Percentiles rank a stretch among this genome's conserved stretches.
These are phyloP conservation scores for Colletotrichum sp. DNA, from an alignment of 2,329 filamentous ascomycete genomes.

Conservation along the genomic window DNA sequence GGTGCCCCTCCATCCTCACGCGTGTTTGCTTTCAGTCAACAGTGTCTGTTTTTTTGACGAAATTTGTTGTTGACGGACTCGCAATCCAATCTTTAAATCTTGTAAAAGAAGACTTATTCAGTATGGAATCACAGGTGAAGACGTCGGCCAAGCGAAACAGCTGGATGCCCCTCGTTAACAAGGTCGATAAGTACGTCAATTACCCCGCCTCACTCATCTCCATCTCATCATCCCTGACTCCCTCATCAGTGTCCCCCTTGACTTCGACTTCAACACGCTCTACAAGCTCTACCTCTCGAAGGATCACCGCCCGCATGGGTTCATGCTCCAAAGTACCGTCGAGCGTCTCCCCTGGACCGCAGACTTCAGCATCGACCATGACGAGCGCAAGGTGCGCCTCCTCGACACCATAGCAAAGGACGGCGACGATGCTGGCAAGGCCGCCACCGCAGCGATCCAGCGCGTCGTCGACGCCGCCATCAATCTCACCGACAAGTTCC, in stretches of 20 bases:
- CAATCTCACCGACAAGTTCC: conserved; percentile 36
- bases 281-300: conserved; percentile 51
- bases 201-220: neutral
- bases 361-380: conserved; percentile 40
- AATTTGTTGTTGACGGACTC: neutral
- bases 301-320: conserved; percentile 54
- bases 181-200: conserved; percentile 46
- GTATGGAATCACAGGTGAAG: neutral
- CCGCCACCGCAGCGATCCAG: conserved; percentile 45
- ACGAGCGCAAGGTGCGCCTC: conserved; percentile 36
- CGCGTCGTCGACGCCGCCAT: conserved; percentile 41
- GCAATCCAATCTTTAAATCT: neutral
- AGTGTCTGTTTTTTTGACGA: no score
- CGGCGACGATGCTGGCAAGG: conserved; percentile 25
- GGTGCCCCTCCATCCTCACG: neutral
- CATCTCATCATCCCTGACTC: neutral
- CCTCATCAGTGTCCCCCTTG: conserved; percentile 48
- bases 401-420: conserved; percentile 25
- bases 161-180: conserved; percentile 35
- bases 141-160: neutral
- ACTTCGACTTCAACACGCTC: conserved; percentile 46
- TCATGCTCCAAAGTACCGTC: conserved; percentile 51
- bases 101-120: neutral
- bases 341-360: conserved; percentile 51
- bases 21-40: neutral